Evolutionary conservation across 2,329 filamentous ascomycete genomes (phyloP).

Genomic region (Canariomyces notabilis): DNA sequence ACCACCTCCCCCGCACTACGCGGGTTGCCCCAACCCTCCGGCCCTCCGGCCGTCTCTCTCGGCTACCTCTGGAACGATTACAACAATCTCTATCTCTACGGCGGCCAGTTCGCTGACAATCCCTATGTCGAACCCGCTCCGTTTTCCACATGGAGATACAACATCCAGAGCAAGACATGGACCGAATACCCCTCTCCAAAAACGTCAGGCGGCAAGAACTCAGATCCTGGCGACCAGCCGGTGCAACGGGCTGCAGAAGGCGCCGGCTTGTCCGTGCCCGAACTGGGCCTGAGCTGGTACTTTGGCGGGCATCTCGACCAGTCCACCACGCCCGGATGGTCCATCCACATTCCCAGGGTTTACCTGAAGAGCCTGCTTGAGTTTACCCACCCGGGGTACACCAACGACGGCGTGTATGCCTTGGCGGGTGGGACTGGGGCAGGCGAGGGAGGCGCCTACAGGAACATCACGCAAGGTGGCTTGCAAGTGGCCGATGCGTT

Average conservation of each 20-base stretch:
- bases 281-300: slow-evolving; percentile 68
- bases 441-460: slow-evolving; percentile 57
- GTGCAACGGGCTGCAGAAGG: slow-evolving; percentile 70
- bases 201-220: slow-evolving; percentile 60
- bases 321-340: slow-evolving; percentile 57
- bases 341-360: slow-evolving; percentile 55
- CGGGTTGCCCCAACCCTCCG: slow-evolving; percentile 44
- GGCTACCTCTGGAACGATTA: slow-evolving; percentile 74
- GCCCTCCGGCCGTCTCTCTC: slow-evolving; percentile 65
- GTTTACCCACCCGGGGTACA: slow-evolving; percentile 67
- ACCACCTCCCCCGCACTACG: slow-evolving; percentile 57
- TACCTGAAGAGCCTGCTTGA: slow-evolving; percentile 72
- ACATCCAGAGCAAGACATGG: slow-evolving; percentile 56
- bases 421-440: slow-evolving; percentile 52
- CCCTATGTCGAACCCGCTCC: slow-evolving; percentile 52
- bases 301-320: slow-evolving; percentile 71
- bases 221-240: slow-evolving; percentile 48
- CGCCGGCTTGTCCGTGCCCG: slow-evolving; percentile 64
- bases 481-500: slow-evolving; percentile 63
- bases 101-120: slow-evolving; percentile 65
- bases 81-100: slow-evolving; percentile 66
- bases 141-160: slow-evolving; percentile 66
- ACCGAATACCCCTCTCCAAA: slow-evolving; percentile 55
- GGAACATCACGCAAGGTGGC: slow-evolving; percentile 70
- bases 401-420: slow-evolving; percentile 57